Conservation (phyloP, 805 yeast genomes). For the Myxozyma udenii region DNA sequence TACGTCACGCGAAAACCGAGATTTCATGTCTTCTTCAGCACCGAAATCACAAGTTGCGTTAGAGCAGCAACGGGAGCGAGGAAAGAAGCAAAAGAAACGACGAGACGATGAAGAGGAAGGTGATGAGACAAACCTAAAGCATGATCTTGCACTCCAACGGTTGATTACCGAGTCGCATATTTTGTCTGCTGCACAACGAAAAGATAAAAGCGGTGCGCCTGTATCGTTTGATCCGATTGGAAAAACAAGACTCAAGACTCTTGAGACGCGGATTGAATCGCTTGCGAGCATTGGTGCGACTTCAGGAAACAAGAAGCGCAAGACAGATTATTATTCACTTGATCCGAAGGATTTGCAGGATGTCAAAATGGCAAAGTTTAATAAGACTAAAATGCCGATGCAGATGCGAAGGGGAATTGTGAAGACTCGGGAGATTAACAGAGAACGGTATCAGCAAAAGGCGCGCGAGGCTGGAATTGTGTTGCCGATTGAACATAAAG, state of each 20-base stretch:
- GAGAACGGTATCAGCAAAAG: constrained; percentile 60
- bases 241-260: constrained; percentile 39
- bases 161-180: constrained; percentile 68
- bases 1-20: constrained; percentile 32
- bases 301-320: constrained; percentile 13
- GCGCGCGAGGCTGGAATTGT: constrained; percentile 90
- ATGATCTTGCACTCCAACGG: constrained; percentile 67
- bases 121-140: constrained; percentile 52
- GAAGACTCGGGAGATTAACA: constrained; percentile 50
- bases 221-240: constrained; percentile 41
- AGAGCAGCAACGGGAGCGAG: constrained; percentile 8
- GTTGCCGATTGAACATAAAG: constrained; percentile 51
- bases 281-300: constrained; percentile 27
- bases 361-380: constrained; percentile 12
- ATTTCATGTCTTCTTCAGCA: constrained; percentile 36
- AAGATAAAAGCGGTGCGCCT: constrained; percentile 27
- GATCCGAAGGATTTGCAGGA: constrained; percentile 17
- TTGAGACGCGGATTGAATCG: constrained; percentile 38
- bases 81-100: constrained; percentile 17
- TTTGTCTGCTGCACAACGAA: constrained; percentile 37
- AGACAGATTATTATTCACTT: constrained; percentile 28
- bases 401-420: constrained; percentile 81
- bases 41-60: constrained; percentile 33
- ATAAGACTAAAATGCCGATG: constrained; percentile 79
- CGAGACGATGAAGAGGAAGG: constrained; percentile 32